A percentile compares a stretch with the other conserved stretches of the same genome.
phyloP scores from a whole-genome alignment of 2,329 filamentous ascomycete genomes.

The Fusarium foetens region DNA sequence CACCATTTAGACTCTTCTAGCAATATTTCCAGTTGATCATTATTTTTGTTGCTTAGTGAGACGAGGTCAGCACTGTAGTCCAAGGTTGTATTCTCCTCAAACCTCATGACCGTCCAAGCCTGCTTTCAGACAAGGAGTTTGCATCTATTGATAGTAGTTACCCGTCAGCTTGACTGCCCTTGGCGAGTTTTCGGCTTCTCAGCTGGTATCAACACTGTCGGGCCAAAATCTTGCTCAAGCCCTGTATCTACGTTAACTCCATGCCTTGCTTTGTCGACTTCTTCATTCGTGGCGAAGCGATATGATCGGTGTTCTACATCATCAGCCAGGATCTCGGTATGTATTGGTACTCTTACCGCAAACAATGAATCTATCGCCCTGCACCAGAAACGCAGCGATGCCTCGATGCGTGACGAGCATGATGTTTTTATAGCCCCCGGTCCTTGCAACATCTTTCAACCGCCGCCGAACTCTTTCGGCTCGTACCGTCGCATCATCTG shows the following conservation, averaged over 20 bases:
- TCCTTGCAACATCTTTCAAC: constrained; percentile 8
- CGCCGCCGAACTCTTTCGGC: constrained; percentile 34
- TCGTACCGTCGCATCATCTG: constrained; percentile 21
- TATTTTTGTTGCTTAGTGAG: constrained; percentile 19
- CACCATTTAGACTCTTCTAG: background rate
- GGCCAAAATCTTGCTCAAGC: constrained; percentile 32
- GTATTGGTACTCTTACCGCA: constrained; percentile 17
- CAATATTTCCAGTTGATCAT: background rate
- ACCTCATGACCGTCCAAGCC: background rate
- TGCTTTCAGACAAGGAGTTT: background rate
- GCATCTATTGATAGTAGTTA: background rate
- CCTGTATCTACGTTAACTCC: constrained; percentile 31
- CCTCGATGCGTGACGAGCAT: constrained; percentile 34
- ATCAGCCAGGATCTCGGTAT: background rate
- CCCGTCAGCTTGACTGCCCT: background rate
- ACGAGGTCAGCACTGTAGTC: background rate
- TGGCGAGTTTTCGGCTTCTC: background rate
- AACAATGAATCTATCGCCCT: constrained; percentile 31
- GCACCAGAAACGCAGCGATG: constrained; percentile 35
- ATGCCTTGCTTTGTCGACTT: background rate
- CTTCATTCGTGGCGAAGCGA: constrained; percentile 15
- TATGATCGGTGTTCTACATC: constrained; percentile 31
- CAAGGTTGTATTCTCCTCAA: background rate
- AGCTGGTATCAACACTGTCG: constrained; percentile 20
- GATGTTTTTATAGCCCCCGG: constrained; percentile 30